Evolutionary conservation across 1,284 basidiomycete species (phyloP), one percentile per base, ranked within the genome.

Genomic region (Austroboletus rostrupii): DNA sequence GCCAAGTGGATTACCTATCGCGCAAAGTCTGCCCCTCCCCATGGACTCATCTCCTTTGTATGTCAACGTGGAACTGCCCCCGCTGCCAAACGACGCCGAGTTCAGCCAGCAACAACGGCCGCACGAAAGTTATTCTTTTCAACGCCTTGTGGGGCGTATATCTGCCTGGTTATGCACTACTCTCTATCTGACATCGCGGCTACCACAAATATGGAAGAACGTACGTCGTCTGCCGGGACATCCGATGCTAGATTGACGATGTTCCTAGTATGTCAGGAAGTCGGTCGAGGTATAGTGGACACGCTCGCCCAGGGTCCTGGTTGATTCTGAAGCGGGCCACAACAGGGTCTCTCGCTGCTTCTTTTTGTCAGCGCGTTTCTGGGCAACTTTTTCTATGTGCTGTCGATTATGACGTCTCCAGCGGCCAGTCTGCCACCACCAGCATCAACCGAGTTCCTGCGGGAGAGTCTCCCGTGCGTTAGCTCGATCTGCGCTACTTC

Each of bases 181-280:
- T 1, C 72, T 96, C 19, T 97, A 97, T 69, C 72, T 97, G 23
- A 96, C 93, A 6, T 92, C 89, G 3, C 81, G 94, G 45, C 71
- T 97, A 60, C 94, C 94, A 26, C 94, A 97, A 68, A 96, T 97
- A 56, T 97, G 93, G 93, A 95, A 94, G 70, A 97, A 97, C 61
- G 92, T 95, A 65, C 69, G 91, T 83, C 8, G n/a, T 50, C 43
- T 48, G 21, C 47, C 31, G 20, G 31, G 36, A 33, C 50, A 38
- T 50, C 50, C 50, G 28, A 45, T 17, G 32, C 28, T 17, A 31
- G 21, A 31, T 45, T 36, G 39, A 53, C 14, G 11, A 13, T 47
- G 35, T 26, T 16, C 36, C 13, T 60, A 96, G 92, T 97, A 83
- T 66, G 82, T 80, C 48, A 81, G 94, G 53, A 92, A 93, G 72